Conservation (phyloP, 1,139 yeast species). For the Taiozyma onychis region DNA sequence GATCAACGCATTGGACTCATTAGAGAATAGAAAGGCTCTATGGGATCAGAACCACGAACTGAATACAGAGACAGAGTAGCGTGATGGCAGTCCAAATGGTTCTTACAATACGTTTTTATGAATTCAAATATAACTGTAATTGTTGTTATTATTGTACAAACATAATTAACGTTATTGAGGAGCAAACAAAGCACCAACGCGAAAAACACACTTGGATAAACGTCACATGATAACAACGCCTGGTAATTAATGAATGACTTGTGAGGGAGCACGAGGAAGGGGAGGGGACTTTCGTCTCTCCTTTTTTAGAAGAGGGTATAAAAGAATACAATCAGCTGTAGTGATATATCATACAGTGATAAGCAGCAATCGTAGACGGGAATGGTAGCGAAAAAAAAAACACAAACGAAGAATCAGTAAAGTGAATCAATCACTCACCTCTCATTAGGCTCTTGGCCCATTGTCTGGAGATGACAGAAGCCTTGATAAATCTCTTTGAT, state of each 20-base stretch:
- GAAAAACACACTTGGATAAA: neutral
- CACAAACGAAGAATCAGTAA: too few species aligned
- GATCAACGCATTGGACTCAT: constrained; percentile 2
- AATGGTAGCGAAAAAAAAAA: too few species aligned
- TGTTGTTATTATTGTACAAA: constrained; percentile 1
- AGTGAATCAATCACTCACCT: neutral
- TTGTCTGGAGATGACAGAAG: constrained; percentile 77
- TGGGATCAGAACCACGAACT: constrained; percentile 10
- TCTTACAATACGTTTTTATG: neutral
- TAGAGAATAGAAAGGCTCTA: constrained; percentile 10
- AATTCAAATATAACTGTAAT: neutral
- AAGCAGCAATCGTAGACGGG: too few species aligned
- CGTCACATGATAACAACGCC: neutral
- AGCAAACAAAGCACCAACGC: neutral
- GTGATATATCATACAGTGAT: neutral
- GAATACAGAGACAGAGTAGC: neutral
- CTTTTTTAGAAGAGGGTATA: neutral
- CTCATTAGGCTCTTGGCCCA: constrained; percentile 65
- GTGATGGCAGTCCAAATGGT: too few species aligned
- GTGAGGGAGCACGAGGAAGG: too few species aligned
- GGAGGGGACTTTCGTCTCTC: neutral
- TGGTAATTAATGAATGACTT: neutral
- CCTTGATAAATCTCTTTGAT: constrained; percentile 83
- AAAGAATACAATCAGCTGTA: neutral
- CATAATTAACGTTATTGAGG: neutral